Conservation (phyloP, 306 rosid genomes). For the Biancaea sappan region DNA sequence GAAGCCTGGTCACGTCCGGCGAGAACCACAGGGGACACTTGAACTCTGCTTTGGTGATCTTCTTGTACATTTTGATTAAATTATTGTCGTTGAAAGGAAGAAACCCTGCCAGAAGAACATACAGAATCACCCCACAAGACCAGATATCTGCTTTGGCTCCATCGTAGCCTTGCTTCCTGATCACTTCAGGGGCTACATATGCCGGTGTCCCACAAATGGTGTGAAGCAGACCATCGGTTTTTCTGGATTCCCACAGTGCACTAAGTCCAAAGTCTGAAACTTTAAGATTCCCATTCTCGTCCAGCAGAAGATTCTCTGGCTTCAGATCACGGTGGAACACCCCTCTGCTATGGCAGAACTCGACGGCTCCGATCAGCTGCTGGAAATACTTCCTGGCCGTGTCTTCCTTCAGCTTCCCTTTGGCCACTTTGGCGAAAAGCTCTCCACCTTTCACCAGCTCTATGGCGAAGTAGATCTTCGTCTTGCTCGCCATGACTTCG, state of each 20-base stretch:
- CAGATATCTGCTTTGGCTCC: conserved; percentile 76
- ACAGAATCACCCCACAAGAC: conserved; percentile 81
- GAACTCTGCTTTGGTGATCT: conserved; percentile 60
- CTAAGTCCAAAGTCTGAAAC: conserved; percentile 67
- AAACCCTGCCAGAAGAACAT: conserved; percentile 66
- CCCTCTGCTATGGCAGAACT: conserved; percentile 61
- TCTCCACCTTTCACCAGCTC: conserved; percentile 68
- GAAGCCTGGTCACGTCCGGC: conserved; percentile 50
- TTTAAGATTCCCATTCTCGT: conserved; percentile 67
- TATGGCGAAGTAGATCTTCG: conserved; percentile 68
- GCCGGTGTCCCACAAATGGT: conserved; percentile 72
- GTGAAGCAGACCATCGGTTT: conserved; percentile 61
- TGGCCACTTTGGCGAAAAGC: conserved; percentile 54
- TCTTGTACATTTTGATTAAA: conserved; percentile 60
- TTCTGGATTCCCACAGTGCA: conserved; percentile 50
- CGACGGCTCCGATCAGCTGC: conserved; percentile 64
- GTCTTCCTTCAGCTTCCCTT: conserved; percentile 61
- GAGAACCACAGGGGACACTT: conserved; percentile 64
- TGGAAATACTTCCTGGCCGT: conserved; percentile 63
- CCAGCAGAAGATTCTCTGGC: conserved; percentile 64
- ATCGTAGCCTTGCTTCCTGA: conserved; percentile 64
- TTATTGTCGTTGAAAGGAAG: conserved; percentile 67
- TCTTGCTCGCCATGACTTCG: conserved; percentile 75
- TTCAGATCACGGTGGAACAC: conserved; percentile 69
- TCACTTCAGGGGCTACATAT: conserved; percentile 69